Conservation (phyloP, 352 stramenopile species). For the Phytopythium boreale region DNA sequence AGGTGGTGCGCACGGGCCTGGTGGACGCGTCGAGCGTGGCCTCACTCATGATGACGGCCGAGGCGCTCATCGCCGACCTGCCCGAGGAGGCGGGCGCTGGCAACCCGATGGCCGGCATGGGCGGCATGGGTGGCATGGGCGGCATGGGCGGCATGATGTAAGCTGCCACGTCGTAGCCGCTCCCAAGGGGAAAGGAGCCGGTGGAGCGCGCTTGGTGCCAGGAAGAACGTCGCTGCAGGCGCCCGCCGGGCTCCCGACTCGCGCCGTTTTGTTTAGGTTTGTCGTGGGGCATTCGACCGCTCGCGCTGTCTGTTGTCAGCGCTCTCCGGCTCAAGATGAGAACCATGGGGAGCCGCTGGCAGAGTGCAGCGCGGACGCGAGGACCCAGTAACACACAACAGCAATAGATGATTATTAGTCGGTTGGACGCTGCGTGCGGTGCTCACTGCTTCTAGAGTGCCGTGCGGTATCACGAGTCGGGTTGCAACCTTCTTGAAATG, state of each 20-base stretch:
- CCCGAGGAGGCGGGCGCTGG: conserved; percentile 81
- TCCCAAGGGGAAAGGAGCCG: background rate
- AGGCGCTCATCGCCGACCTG: conserved; percentile 97
- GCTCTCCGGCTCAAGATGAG: background rate
- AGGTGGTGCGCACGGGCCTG: conserved; percentile 98
- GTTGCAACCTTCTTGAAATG: too few relatives aligned
- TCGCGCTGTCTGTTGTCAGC: too few relatives aligned
- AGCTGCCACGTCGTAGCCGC: conserved; percentile 9
- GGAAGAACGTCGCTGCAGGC: background rate
- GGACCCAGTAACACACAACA: background rate
- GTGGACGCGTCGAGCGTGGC: conserved; percentile 98
- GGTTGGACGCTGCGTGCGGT: too few relatives aligned
- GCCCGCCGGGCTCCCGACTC: background rate
- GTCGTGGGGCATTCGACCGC: too few relatives aligned
- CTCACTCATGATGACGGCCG: conserved; percentile 99
- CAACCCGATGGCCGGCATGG: conserved; percentile 75
- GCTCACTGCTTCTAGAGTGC: too few relatives aligned
- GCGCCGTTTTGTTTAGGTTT: conserved; percentile 6
- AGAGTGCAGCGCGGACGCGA: background rate
- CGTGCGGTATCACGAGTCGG: too few relatives aligned
- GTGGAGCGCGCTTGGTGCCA: background rate
- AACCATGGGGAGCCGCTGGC: background rate
- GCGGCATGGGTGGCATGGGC: conserved; percentile 74
- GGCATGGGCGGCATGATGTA: conserved; percentile 88
- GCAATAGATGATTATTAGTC: conserved; percentile 1